Conservation (phyloP, 805 yeast genomes). For the Henningerozyma blattae region DNA sequence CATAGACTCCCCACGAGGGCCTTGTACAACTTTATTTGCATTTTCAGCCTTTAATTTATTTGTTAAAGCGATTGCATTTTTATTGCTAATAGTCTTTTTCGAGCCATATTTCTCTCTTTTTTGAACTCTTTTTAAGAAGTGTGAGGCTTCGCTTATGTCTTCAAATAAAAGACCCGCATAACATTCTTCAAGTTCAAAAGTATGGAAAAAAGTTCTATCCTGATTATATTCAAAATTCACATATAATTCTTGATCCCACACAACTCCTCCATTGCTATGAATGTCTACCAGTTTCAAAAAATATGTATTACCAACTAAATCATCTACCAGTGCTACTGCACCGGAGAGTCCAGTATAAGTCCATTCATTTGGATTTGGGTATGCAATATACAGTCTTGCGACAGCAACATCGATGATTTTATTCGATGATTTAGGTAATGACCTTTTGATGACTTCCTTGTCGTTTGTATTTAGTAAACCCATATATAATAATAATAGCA, state of each 20-base stretch:
- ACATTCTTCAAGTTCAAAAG: constrained; percentile 89
- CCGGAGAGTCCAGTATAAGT: constrained; percentile 81
- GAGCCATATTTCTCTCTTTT: constrained; percentile 74
- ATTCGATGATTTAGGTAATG: constrained; percentile 77
- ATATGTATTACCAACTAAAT: constrained; percentile 86
- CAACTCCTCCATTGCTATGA: constrained; percentile 66
- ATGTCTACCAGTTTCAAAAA: constrained; percentile 85
- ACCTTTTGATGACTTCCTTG: constrained; percentile 81
- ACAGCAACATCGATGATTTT: constrained; percentile 84
- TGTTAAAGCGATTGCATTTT: constrained; percentile 75
- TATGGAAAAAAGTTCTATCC: constrained; percentile 88
- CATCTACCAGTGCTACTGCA: constrained; percentile 80
- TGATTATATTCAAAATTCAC: constrained; percentile 82
- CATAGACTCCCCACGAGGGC: constrained; percentile 31
- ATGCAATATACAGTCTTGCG: constrained; percentile 80
- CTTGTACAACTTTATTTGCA: constrained; percentile 63
- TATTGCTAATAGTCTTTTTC: constrained; percentile 74
- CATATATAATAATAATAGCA: constrained; percentile 15
- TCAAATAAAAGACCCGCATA: constrained; percentile 79
- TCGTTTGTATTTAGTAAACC: constrained; percentile 42
- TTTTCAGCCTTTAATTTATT: constrained; percentile 43
- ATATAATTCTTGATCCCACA: constrained; percentile 96
- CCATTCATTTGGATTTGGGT: constrained; percentile 78
- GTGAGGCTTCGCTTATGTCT: constrained; percentile 78
- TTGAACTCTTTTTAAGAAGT: constrained; percentile 67